Evolutionary conservation across 345 rosid species (phyloP).

Genomic region (Linum trigynum): DNA sequence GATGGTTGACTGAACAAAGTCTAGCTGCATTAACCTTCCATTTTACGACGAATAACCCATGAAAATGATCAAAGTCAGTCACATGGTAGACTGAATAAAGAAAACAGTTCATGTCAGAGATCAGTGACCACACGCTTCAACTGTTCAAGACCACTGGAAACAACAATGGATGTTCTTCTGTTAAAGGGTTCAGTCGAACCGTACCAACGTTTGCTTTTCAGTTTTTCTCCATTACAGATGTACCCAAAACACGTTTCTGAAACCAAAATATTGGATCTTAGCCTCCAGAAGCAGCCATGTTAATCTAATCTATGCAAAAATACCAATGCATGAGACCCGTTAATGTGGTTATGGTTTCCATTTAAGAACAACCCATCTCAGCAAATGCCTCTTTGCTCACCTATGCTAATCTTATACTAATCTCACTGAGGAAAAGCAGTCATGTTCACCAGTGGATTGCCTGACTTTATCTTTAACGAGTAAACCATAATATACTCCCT

Average conservation of each 20-base stretch:
- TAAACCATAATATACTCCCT: too few relatives aligned
- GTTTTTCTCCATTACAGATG: neutral
- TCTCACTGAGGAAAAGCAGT: too few relatives aligned
- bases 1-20: too few relatives aligned
- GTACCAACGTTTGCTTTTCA: neutral
- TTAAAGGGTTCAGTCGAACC: neutral
- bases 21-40: neutral
- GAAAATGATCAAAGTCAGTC: neutral
- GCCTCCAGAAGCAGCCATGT: neutral
- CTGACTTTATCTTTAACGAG: too few relatives aligned
- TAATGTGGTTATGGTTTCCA: too few relatives aligned
- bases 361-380: too few relatives aligned
- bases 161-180: neutral
- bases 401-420: too few relatives aligned
- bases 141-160: neutral
- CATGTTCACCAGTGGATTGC: too few relatives aligned
- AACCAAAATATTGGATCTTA: neutral
- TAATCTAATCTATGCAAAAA: neutral
- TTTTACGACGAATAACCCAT: neutral
- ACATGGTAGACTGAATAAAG: neutral
- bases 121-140: neutral
- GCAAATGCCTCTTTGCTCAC: too few relatives aligned
- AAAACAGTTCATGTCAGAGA: neutral
- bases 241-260: neutral
- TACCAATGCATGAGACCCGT: neutral